Evolutionary conservation across 768 basidiomycete genomes (phyloP), one percentile per base, ranked within the genome.

Genomic region (Cantharellus cinnabarinus): DNA sequence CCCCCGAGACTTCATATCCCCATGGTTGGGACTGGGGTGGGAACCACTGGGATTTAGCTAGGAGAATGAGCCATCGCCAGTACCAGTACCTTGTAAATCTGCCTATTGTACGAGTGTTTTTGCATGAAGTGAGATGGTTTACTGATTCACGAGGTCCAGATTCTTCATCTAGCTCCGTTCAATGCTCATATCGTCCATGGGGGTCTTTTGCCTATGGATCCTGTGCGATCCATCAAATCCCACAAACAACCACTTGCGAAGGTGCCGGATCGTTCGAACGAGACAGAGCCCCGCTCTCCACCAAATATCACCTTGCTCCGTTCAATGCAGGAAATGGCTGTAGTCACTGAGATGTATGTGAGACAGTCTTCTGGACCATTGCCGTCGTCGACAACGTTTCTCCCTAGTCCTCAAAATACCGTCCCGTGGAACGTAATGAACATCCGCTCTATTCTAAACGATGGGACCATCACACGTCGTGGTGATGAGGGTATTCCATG

Each of bases 121-220:
- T 29, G 20, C 20, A 29, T 29, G 20, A 29, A 29, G 20, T 29
- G 20, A 29, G 20, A 29, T 29, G 20, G 20, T 29, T 29, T 29
- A 29, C 20, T 29, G 20, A 29, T 29, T 29, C 20, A 29, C 20
- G 20, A 29, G 20, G 20, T 29, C 20, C 1, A 29, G 20, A 29
- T 29, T 54, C 72, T 91, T 4, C 80, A 94, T 66, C 70, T 85
- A 14, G 87, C 89, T 0, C 75, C 76, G 2, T 77, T 83, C 2
- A 87, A 93, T 65, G 70, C 80, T 0, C 81, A 80, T 70, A 74
- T 93, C 53, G 86, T 82, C 1, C 90, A 95, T 64, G 91, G 81
- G 1, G 93, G 93, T 3, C 65, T 94, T 20, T 75, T 97, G 2
- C 76, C 89, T 0, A 76, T 74, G 3, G 79, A 94, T 66, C 83